Base-by-base conservation (phyloP, 495 filamentous ascomycete genomes). In the Pseudevernia furfuracea region DNA sequence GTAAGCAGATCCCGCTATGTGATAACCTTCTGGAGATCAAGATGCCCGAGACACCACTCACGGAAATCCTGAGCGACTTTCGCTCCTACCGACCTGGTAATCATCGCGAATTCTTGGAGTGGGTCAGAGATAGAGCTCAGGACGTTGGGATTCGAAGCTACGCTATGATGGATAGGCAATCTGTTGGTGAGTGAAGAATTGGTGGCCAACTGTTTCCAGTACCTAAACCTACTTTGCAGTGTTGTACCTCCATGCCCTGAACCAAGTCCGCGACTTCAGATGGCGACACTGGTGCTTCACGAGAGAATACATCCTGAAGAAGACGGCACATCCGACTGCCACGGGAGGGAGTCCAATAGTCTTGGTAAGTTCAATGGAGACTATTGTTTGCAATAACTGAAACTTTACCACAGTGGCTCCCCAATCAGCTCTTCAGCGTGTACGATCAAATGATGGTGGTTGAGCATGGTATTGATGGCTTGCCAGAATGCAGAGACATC, bases 201-300 rank as follows among this genome's bases (percentile, higher is more conserved):
- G 15, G 32, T 19, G 1, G 8, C 10, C 9, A n/a, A 17, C 21
- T 3, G 4, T 21, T 53, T 6, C 28, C 69, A 74, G 44, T 71
- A 75, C 10, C 25, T 58, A 41, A 25, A 38, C 63, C 21, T 60
- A 69, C 17, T 61, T 74, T 46, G 69, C 67, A 63, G 82, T 86
- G 9, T 78, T 91, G 4, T 94, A 92, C 75, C 79, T 96, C 8
- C 78, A 81, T 68, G 80, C 84, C 0, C 74, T 96, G 28, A 85
- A 96, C 72, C 87, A 96, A 73, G 89, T 96, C 15, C 85, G 92
- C 59, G 92, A 64, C 69, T 96, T 96, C 77, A 78, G 92, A 64
- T 96, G 92, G 92, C 81, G 92, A 5, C 92, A 96, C 70, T 96
- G 92, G 92, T 85, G 91, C 66, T 96, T 96, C 69, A 91, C 91